phyloP scores from a whole-genome alignment of 1,284 basidiomycete genomes.

The Ustilago hordei region DNA sequence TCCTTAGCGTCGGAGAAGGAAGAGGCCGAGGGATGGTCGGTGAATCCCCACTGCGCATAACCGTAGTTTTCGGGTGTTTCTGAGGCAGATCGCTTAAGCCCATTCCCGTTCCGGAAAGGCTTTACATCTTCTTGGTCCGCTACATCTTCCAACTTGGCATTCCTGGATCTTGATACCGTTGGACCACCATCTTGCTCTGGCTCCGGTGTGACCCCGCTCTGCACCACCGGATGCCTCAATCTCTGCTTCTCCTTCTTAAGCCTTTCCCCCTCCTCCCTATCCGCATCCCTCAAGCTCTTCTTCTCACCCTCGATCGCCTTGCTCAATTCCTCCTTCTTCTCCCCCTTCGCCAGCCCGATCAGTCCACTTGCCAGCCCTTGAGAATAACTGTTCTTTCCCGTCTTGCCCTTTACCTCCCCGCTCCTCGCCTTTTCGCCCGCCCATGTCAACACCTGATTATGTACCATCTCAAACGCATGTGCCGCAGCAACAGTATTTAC shows the following conservation, averaged over 20 bases:
- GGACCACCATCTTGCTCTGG: background rate
- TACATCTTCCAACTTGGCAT: conserved; percentile 49
- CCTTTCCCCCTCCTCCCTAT: conserved; percentile 21
- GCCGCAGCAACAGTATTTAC: conserved; percentile 57
- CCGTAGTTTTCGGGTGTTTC: conserved; percentile 5
- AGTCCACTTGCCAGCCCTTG: conserved; percentile 44
- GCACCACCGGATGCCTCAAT: conserved; percentile 16
- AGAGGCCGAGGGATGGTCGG: background rate
- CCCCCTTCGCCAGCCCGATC: conserved; percentile 45
- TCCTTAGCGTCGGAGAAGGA: conserved; percentile 21
- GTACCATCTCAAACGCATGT: conserved; percentile 58
- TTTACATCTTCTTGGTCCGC: conserved; percentile 34
- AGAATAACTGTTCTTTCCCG: conserved; percentile 50
- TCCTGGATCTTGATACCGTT: conserved; percentile 12
- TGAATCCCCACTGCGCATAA: conserved; percentile 15
- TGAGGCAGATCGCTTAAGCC: conserved; percentile 28
- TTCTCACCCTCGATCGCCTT: conserved; percentile 50
- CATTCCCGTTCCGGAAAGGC: conserved; percentile 24
- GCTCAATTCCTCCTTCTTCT: conserved; percentile 54
- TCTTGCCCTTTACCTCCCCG: conserved; percentile 31
- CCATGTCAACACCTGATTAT: conserved; percentile 56
- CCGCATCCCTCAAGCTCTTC: conserved; percentile 34
- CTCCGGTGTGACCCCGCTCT: conserved; percentile 10
- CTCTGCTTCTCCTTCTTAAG: conserved; percentile 30
- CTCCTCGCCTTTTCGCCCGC: conserved; percentile 24